These are phyloP conservation scores for Aspergillus asperescens DNA, from an alignment of 495 filamentous ascomycete genomes.

Conservation along the genomic window DNA sequence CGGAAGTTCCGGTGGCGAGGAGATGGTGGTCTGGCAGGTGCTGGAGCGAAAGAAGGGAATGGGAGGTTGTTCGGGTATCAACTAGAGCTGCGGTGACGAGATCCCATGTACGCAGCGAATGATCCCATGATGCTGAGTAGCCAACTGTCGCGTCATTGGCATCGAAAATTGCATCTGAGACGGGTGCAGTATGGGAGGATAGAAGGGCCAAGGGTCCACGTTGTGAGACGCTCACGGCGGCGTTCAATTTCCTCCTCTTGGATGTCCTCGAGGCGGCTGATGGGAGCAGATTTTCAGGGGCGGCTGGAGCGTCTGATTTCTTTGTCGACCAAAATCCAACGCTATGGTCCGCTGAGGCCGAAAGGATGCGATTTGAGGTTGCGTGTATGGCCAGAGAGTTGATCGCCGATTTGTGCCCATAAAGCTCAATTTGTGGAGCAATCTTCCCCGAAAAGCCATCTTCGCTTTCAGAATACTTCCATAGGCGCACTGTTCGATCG, in stretches of 20 bases:
- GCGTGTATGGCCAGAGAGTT: conserved; percentile 74
- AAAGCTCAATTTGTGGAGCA: conserved; percentile 73
- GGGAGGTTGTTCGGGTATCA: conserved; percentile 73
- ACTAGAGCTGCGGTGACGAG: conserved; percentile 69
- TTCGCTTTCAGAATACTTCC: conserved; percentile 71
- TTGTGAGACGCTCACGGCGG: conserved; percentile 58
- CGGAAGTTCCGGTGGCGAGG: conserved; percentile 77
- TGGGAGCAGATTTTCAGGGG: conserved; percentile 60
- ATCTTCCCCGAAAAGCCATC: conserved; percentile 57
- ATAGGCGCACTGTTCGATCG: conserved; percentile 78
- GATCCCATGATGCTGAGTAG: conserved; percentile 85
- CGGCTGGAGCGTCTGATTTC: conserved; percentile 65
- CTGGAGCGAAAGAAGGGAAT: conserved; percentile 69
- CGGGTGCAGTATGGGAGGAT: conserved; percentile 62
- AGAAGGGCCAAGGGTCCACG: conserved; percentile 75
- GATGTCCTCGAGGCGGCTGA: conserved; percentile 49
- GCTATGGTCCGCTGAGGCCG: conserved; percentile 72
- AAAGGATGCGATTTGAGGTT: conserved; percentile 69
- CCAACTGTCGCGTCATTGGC: conserved; percentile 77
- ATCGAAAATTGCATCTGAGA: conserved; percentile 76
- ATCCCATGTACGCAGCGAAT: conserved; percentile 86
- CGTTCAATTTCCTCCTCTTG: conserved; percentile 74
- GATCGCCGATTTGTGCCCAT: conserved; percentile 73
- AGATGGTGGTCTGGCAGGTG: conserved; percentile 62
- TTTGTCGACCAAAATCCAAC: conserved; percentile 80